Conservation (phyloP, 208 protist species). For the Acanthamoeba sp. region DNA sequence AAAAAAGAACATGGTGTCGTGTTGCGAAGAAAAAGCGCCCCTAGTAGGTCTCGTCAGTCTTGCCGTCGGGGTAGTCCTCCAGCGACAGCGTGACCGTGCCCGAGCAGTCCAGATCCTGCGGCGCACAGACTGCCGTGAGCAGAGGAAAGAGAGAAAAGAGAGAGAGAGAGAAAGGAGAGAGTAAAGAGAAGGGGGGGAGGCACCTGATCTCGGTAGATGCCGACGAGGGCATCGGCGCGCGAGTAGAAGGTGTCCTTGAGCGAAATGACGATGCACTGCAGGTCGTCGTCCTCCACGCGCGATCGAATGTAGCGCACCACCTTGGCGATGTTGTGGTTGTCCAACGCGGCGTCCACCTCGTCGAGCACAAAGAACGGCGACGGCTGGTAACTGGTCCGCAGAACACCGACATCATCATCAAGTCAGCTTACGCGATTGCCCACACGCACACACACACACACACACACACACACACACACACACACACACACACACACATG, state of each 20-base stretch:
- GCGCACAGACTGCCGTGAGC: not conserved
- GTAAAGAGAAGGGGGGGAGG: no score
- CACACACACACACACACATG: not conserved
- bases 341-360: conserved; percentile 99
- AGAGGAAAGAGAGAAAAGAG: not conserved
- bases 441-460: no score
- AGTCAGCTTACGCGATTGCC: not conserved
- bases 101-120: conserved; percentile 29
- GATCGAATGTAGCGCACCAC: conserved; percentile 95
- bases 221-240: conserved; percentile 95
- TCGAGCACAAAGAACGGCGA: conserved; percentile 99
- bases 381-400: conserved; percentile 89
- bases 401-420: not conserved
- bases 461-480: no score
- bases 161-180: not conserved
- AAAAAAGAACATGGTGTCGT: not conserved
- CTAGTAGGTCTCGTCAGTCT: conserved; percentile 41
- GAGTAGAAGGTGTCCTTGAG: conserved; percentile 98
- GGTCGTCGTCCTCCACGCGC: conserved; percentile 73
- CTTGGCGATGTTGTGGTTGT: conserved; percentile 97
- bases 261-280: conserved; percentile 98
- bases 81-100: conserved; percentile 45
- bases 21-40: not conserved
- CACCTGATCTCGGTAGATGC: conserved; percentile 92
- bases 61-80: conserved; percentile 46